Evolutionary conservation across 805 yeast species (phyloP).

Genomic region (Lipomyces japonicus): DNA sequence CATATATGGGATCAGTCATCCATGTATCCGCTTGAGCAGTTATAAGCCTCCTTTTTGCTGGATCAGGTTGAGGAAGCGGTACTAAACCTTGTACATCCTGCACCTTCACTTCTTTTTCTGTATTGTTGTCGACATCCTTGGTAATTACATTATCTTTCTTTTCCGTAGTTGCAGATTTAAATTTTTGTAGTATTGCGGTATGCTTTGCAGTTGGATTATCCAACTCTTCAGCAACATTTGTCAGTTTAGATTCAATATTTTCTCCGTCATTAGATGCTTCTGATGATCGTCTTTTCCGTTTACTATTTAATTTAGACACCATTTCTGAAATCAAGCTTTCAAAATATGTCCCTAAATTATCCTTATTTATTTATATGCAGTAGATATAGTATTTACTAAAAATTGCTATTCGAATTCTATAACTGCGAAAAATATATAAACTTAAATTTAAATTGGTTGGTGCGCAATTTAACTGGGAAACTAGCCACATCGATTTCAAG

Average conservation of each 20-base stretch:
- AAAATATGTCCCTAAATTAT: too few relatives aligned
- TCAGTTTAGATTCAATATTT: too few relatives aligned
- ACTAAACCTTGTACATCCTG: conserved; percentile 40
- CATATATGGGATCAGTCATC: conserved; percentile 62
- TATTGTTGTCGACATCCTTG: conserved; percentile 15
- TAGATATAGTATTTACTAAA: too few relatives aligned
- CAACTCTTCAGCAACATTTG: not conserved
- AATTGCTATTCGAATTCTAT: too few relatives aligned
- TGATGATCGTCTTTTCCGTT: conserved; percentile 1
- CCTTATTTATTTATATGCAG: too few relatives aligned
- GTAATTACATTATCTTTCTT: conserved; percentile 24
- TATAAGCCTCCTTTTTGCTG: conserved; percentile 47
- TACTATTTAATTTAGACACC: too few relatives aligned
- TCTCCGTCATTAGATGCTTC: too few relatives aligned
- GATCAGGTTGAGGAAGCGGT: conserved; percentile 82
- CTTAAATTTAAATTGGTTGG: too few relatives aligned
- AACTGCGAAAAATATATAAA: too few relatives aligned
- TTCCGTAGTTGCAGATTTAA: conserved; percentile 35
- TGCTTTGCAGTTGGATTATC: conserved; percentile 43
- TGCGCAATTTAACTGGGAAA: too few relatives aligned
- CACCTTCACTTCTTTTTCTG: conserved; percentile 23
- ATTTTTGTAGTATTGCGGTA: conserved; percentile 51
- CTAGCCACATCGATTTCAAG: too few relatives aligned
- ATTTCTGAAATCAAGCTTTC: too few relatives aligned
- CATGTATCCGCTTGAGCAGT: conserved; percentile 46